Evolutionary conservation across 225 moss, liverwort and hornwort genomes (phyloP).

Genomic region (Takakia lepidozioides): DNA sequence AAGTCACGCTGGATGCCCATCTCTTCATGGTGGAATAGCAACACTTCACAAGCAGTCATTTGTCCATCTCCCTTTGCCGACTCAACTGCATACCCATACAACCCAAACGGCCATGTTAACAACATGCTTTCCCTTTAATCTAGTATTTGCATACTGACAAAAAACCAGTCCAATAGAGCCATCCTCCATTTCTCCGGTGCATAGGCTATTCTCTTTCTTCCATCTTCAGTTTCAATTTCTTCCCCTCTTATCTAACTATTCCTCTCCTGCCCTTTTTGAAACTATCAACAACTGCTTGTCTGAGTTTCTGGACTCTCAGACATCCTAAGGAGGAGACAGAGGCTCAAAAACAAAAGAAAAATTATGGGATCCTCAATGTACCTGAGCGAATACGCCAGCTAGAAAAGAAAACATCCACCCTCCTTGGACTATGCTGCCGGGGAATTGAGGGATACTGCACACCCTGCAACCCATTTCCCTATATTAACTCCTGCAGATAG

Average conservation of each 20-base stretch:
- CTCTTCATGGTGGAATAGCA: slow-evolving; percentile 79
- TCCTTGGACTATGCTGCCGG: slow-evolving; percentile 46
- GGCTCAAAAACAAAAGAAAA: background rate
- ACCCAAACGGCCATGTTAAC: background rate
- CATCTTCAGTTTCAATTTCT: too few species aligned
- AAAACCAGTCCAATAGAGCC: too few species aligned
- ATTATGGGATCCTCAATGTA: slow-evolving; percentile 7
- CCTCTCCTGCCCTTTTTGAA: too few species aligned
- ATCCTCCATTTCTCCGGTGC: too few species aligned
- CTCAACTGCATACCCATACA: slow-evolving; percentile 46
- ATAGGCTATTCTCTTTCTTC: too few species aligned
- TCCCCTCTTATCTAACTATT: too few species aligned
- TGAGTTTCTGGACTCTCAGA: too few species aligned
- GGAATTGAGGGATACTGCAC: slow-evolving; percentile 43
- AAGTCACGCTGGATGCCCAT: slow-evolving; percentile 93
- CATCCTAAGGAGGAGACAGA: too few species aligned
- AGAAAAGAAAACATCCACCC: slow-evolving; percentile 68
- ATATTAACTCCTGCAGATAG: background rate
- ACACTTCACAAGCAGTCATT: slow-evolving; percentile 52
- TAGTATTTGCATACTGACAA: too few species aligned
- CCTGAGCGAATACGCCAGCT: slow-evolving; percentile 90
- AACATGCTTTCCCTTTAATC: background rate
- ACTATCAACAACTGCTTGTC: too few species aligned
- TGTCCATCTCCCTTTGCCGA: slow-evolving; percentile 55
- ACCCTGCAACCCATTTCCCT: slow-evolving; percentile 34